Conservation (phyloP, 2,329 filamentous ascomycete species). For the Alternaria consortialis region DNA sequence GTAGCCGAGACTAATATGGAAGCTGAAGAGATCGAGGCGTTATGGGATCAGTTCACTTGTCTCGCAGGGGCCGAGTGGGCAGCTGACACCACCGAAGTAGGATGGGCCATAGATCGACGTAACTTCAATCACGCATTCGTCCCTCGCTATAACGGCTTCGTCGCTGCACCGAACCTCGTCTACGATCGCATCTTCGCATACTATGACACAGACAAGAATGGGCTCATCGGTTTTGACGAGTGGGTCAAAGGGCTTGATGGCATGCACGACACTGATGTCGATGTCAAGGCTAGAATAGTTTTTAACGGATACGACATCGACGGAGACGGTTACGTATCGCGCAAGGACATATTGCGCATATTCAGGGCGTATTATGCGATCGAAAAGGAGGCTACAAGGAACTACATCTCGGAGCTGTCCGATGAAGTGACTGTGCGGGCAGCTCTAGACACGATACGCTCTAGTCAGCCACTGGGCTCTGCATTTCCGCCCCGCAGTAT, state of each 20-base stretch:
- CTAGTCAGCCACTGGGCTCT: constrained; percentile 58
- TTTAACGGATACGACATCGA: constrained; percentile 94
- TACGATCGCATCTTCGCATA: constrained; percentile 97
- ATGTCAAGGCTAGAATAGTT: constrained; percentile 64
- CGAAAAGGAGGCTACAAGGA: constrained; percentile 86
- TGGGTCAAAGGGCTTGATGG: constrained; percentile 84
- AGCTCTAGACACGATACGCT: constrained; percentile 52
- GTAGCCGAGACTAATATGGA: constrained; percentile 65
- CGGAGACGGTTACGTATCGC: constrained; percentile 82
- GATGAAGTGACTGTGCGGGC: constrained; percentile 74
- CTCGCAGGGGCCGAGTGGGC: constrained; percentile 87
- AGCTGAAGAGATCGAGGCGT: constrained; percentile 85
- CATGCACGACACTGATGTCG: constrained; percentile 59
- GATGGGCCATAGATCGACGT: constrained; percentile 86
- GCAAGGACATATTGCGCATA: constrained; percentile 88
- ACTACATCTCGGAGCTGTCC: constrained; percentile 78
- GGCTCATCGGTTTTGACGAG: constrained; percentile 89
- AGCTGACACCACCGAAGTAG: constrained; percentile 79
- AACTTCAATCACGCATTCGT: constrained; percentile 93
- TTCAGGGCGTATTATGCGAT: constrained; percentile 92
- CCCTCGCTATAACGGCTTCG: constrained; percentile 80
- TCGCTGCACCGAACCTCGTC: constrained; percentile 84
- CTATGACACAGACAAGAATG: constrained; percentile 90
- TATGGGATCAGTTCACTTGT: constrained; percentile 97
- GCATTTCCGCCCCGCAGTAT: constrained; percentile 53